Conservation (phyloP, 2,329 filamentous ascomycete species). For the Ambrosiella xylebori region DNA sequence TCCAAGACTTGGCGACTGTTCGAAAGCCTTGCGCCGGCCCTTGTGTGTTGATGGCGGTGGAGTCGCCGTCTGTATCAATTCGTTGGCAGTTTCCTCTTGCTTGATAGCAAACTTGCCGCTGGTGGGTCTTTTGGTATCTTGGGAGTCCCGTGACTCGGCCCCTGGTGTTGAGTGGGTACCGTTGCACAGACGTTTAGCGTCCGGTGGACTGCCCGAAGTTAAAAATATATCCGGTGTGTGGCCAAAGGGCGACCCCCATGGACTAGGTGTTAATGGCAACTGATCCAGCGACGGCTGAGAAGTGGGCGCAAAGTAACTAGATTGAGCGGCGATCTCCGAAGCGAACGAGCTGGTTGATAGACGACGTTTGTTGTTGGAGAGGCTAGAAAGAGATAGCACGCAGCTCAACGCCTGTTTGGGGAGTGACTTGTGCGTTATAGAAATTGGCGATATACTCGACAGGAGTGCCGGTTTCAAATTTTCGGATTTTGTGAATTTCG, state of each 20-base stretch:
- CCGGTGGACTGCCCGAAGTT: background rate
- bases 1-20: background rate
- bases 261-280: slow-evolving; percentile 37
- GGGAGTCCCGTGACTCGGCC: background rate
- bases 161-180: background rate
- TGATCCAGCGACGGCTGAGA: slow-evolving; percentile 42
- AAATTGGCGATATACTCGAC: background rate
- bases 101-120: background rate
- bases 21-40: slow-evolving; percentile 18
- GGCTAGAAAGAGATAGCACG: slow-evolving; percentile 25
- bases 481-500: no score
- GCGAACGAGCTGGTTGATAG: slow-evolving; percentile 21
- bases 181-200: background rate
- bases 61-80: slow-evolving; percentile 34
- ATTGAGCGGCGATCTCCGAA: slow-evolving; percentile 40
- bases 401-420: background rate
- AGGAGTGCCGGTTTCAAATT: no score
- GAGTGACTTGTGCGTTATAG: background rate
- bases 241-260: background rate
- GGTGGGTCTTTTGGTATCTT: background rate
- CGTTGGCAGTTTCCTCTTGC: background rate
- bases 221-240: background rate
- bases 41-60: slow-evolving; percentile 42
- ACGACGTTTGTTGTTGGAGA: slow-evolving; percentile 8
- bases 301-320: slow-evolving; percentile 40